These are phyloP conservation scores for Debaryomycetaceae sp. DNA, from an alignment of 1,139 yeast genomes.

Conservation along the genomic window DNA sequence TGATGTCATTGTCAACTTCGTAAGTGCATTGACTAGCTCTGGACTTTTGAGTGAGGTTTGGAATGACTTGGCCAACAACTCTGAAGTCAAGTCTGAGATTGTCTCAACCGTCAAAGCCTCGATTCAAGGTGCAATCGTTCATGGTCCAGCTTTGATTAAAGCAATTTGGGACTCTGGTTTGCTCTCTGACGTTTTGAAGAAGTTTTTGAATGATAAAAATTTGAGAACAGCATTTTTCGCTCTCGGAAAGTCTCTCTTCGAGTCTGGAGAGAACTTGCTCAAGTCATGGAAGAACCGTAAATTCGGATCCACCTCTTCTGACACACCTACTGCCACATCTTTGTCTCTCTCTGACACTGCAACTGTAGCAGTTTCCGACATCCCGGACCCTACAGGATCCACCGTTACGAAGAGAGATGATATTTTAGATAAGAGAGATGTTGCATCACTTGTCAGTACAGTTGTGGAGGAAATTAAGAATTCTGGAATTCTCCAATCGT, in stretches of 20 bases:
- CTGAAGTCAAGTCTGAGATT: constrained; percentile 25
- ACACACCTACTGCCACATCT: constrained; percentile 15
- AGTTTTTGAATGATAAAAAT: constrained; percentile 30
- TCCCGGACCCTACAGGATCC: constrained; percentile 6
- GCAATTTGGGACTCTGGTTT: constrained; percentile 47
- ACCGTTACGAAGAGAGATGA: constrained; percentile 13
- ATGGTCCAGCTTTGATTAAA: constrained; percentile 42
- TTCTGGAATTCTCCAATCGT: constrained; percentile 34
- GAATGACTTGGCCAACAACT: constrained; percentile 33
- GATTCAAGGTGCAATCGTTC: constrained; percentile 33
- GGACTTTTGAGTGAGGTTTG: constrained; percentile 40
- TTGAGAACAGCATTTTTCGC: constrained; percentile 35
- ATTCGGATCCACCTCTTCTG: constrained; percentile 12
- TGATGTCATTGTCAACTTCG: constrained; percentile 32
- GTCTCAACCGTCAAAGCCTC: constrained; percentile 29
- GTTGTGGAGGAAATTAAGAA: constrained; percentile 28
- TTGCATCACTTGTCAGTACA: constrained; percentile 23
- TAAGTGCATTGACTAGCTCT: constrained; percentile 36
- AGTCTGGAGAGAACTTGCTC: constrained; percentile 28
- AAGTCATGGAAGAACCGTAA: constrained; percentile 3
- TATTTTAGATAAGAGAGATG: constrained; percentile 39
- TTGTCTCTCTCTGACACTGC: constrained; percentile 18
- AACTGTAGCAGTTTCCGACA: constrained; percentile 12
- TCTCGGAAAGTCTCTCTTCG: constrained; percentile 34
- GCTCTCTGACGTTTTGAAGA: constrained; percentile 31